phyloP scores from a whole-genome alignment of 2,329 filamentous ascomycete species.

The Biscogniauxia sp. region DNA sequence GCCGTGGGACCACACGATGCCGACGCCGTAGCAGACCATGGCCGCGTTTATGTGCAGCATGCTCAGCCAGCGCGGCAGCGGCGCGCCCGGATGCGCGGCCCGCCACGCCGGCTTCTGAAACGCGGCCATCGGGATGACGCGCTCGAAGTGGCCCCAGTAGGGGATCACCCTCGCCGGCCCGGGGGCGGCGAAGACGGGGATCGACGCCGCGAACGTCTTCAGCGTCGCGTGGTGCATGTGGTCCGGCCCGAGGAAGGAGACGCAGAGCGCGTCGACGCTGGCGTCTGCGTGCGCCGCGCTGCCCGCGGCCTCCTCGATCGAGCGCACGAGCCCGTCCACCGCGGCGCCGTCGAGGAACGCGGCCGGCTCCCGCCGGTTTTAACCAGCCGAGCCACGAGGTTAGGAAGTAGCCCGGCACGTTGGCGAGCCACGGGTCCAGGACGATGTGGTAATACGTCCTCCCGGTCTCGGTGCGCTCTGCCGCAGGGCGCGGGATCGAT shows the following conservation, averaged over 20 bases:
- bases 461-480: constrained; percentile 17
- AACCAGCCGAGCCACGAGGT: constrained; percentile 9
- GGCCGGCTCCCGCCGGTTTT: constrained; percentile 1
- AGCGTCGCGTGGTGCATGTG: constrained; percentile 14
- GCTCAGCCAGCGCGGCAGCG: constrained; percentile 13
- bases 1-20: constrained; percentile 10
- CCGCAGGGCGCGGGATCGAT: constrained; percentile 30
- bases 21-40: constrained; percentile 2
- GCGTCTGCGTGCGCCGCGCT: background rate
- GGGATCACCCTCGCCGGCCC: constrained; percentile 3
- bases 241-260: constrained; percentile 8
- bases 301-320: constrained; percentile 15
- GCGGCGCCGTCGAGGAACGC: constrained; percentile 8
- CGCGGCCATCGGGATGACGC: constrained; percentile 1
- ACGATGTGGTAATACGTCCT: constrained; percentile 33
- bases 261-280: constrained; percentile 14
- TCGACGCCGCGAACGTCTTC: constrained; percentile 8
- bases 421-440: constrained; percentile 35
- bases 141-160: constrained; percentile 13
- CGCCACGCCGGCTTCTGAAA: constrained; percentile 5
- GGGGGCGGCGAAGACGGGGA: constrained; percentile 14
- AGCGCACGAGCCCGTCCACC: constrained; percentile 11
- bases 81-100: constrained; percentile 7
- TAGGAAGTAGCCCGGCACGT: background rate
- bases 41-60: constrained; percentile 1